Conservation (phyloP, 2,329 filamentous ascomycete genomes). For the Aspergillus eucalypticola region DNA sequence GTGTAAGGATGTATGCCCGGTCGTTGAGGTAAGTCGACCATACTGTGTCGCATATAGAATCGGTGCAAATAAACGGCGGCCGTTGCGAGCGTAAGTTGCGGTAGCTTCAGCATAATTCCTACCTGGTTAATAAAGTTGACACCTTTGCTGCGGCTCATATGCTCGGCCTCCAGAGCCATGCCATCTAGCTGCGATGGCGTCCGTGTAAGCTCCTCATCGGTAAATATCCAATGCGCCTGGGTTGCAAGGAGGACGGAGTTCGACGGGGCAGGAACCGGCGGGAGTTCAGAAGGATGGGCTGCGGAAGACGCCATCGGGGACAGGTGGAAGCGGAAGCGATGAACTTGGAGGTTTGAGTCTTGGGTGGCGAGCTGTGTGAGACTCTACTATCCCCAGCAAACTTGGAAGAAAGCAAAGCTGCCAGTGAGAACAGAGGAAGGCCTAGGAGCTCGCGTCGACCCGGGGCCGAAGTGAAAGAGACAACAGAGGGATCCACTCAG, state of each 20-base stretch:
- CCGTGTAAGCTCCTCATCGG: conserved; percentile 74
- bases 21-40: conserved; percentile 68
- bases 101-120: conserved; percentile 86
- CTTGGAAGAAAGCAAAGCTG: background rate
- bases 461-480: background rate
- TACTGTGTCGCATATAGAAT: conserved; percentile 87
- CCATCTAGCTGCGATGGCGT: conserved; percentile 85
- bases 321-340: background rate
- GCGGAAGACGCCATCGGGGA: conserved; percentile 31
- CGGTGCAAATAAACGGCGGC: conserved; percentile 94
- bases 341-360: background rate
- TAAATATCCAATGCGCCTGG: conserved; percentile 85
- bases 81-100: conserved; percentile 87
- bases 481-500: background rate
- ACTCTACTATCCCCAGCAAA: too few species aligned
- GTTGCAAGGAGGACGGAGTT: conserved; percentile 55
- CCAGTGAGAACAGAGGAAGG: background rate
- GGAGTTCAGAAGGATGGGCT: conserved; percentile 25
- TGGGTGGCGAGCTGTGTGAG: too few species aligned
- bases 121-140: conserved; percentile 96
- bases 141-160: conserved; percentile 80
- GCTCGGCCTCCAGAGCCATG: conserved; percentile 73
- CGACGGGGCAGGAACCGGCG: conserved; percentile 39
- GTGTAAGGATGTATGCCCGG: conserved; percentile 87
- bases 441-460: background rate